Conservation (phyloP, 192 early-diverging fungal genomes). For the Thamnidium elegans region DNA sequence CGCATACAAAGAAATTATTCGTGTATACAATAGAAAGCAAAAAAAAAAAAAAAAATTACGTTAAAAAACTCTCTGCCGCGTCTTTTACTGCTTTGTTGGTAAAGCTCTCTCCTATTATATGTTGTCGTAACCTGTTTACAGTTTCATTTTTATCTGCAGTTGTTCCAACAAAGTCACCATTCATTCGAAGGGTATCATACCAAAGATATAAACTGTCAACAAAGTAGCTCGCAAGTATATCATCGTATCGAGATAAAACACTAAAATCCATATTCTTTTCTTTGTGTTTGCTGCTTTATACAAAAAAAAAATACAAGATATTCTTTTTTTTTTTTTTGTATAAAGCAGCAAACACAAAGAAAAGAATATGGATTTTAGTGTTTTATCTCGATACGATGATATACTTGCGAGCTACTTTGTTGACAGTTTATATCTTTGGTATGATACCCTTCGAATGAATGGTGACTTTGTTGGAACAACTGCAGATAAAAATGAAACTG, state of each 20-base stretch:
- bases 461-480: conserved; percentile 32
- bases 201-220: conserved; percentile 47
- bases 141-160: conserved; percentile 24
- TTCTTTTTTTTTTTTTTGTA: no score
- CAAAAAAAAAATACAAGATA: no score
- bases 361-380: conserved; percentile 43
- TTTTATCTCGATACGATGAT: conserved; percentile 51
- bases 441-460: conserved; percentile 49
- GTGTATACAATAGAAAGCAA: neutral
- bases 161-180: conserved; percentile 34
- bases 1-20: neutral
- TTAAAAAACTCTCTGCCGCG: conserved; percentile 39
- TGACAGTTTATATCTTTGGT: conserved; percentile 49
- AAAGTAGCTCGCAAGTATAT: conserved; percentile 46
- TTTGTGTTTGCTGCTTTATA: neutral
- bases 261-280: conserved; percentile 43
- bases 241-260: conserved; percentile 48
- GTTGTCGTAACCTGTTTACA: conserved; percentile 38
- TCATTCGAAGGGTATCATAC: conserved; percentile 53
- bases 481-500: conserved; percentile 24
- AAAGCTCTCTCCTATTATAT: conserved; percentile 37
- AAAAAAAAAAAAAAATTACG: conserved; percentile 27
- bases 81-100: conserved; percentile 20
- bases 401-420: conserved; percentile 46
- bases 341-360: neutral